phyloP scores from a whole-genome alignment of 257 asterid genomes.

The Rubia yunnanensis region DNA sequence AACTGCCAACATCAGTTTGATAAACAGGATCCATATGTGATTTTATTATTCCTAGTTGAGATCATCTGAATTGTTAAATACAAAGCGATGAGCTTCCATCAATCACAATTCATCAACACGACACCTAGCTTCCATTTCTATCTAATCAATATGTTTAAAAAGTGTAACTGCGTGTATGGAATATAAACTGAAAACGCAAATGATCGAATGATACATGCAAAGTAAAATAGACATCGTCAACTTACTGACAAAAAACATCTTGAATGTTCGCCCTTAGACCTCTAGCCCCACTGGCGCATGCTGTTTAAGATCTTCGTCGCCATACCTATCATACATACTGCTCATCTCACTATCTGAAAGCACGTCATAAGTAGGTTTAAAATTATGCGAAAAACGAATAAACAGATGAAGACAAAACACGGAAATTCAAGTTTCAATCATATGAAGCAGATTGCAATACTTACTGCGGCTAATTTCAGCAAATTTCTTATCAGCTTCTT shows the following conservation, averaged over 20 bases:
- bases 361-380: conserved; percentile 74
- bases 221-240: conserved; percentile 3
- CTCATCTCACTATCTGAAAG: conserved; percentile 77
- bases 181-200: not conserved
- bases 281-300: conserved; percentile 85
- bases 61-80: too few species aligned
- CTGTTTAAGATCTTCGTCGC: conserved; percentile 88
- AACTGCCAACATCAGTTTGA: too few species aligned
- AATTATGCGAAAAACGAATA: not conserved
- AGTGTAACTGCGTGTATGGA: not conserved
- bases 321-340: conserved; percentile 67
- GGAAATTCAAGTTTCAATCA: not conserved
- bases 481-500: conserved; percentile 83
- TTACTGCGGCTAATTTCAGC: conserved; percentile 86
- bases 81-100: too few species aligned
- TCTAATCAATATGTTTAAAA: not conserved
- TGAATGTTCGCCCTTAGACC: conserved; percentile 81
- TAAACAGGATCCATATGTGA: too few species aligned
- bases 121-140: not conserved
- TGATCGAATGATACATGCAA: not conserved
- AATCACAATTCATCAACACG: too few species aligned
- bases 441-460: too few species aligned
- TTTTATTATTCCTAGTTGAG: too few species aligned
- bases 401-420: not conserved
- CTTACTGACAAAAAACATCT: conserved; percentile 79